Evolutionary conservation across 2,329 filamentous ascomycete genomes (phyloP).

Genomic region (Paracoccidioides lutzii): DNA sequence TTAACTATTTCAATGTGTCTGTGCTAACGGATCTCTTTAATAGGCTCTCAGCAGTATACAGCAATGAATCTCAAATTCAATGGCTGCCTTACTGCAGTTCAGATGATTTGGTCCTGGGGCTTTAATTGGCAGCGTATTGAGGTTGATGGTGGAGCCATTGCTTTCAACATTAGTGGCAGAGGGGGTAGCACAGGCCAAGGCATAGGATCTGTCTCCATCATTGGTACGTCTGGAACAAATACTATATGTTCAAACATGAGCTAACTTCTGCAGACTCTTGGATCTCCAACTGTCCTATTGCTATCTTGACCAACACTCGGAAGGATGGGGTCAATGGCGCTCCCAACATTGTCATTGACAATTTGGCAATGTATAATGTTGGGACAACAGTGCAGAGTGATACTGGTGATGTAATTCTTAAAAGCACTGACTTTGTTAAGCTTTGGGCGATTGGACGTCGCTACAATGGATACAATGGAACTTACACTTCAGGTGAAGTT

Average conservation of each 20-base stretch:
- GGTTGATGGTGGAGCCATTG: constrained; percentile 1
- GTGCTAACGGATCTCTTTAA: not conserved
- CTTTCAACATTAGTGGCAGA: not conserved
- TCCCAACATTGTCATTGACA: constrained; percentile 32
- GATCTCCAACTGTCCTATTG: constrained; percentile 1
- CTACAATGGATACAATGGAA: constrained; percentile 3
- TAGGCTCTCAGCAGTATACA: constrained; percentile 2
- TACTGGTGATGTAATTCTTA: constrained; percentile 1
- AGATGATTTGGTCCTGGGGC: constrained; percentile 2
- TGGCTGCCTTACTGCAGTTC: constrained; percentile 1
- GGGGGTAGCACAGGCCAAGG: not conserved
- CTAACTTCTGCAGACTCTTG: not conserved
- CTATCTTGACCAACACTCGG: constrained; percentile 23
- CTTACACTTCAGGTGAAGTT: not conserved
- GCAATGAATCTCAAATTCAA: constrained; percentile 2
- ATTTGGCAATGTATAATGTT: constrained; percentile 38
- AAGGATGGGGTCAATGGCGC: not conserved
- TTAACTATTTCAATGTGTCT: not conserved
- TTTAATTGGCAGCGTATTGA: constrained; percentile 4
- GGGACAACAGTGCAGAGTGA: constrained; percentile 20
- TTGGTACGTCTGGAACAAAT: constrained; percentile 1
- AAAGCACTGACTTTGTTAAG: not conserved
- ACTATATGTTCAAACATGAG: not conserved
- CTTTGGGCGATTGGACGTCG: constrained; percentile 4
- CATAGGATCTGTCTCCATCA: not conserved